These are phyloP conservation scores for Chloromonas sp. DNA, from an alignment of 163 green algal species.

Conservation along the genomic window DNA sequence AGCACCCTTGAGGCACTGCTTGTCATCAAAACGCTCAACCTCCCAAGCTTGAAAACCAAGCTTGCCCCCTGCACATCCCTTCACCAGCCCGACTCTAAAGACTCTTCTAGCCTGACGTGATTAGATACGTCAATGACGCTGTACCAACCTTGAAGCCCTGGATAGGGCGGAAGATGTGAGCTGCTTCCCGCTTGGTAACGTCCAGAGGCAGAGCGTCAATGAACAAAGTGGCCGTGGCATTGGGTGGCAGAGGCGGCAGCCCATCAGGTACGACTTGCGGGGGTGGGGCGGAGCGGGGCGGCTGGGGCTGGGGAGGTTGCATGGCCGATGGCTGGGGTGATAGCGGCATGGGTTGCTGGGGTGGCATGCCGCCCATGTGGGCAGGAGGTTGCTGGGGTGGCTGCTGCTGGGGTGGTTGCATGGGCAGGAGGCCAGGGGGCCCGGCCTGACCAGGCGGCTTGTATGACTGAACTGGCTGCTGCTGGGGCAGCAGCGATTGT, in stretches of 20 bases:
- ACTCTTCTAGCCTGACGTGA: no score
- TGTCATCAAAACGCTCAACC: no score
- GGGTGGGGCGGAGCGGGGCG: no score
- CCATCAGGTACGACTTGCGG: background rate
- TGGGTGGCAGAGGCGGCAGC: constrained; percentile 4
- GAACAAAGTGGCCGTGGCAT: constrained; percentile 49
- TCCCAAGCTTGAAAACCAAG: no score
- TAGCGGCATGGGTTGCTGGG: background rate
- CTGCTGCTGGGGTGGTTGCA: background rate
- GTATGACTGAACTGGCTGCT: background rate
- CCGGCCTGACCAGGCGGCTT: background rate
- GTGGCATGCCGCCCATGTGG: background rate
- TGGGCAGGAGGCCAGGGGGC: no score
- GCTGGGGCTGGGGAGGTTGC: background rate
- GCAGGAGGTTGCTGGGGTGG: background rate
- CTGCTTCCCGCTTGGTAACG: constrained; percentile 46
- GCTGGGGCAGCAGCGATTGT: background rate
- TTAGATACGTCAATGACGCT: no score
- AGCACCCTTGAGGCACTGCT: no score
- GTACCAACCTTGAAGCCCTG: constrained; percentile 46
- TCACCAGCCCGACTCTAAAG: no score
- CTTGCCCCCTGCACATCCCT: no score
- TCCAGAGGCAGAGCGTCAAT: constrained; percentile 47
- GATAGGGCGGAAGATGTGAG: constrained; percentile 61
- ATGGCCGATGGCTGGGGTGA: background rate